Evolutionary conservation across 116 monocot genomes (phyloP).

Genomic region (Dioscorea cayenensis): DNA sequence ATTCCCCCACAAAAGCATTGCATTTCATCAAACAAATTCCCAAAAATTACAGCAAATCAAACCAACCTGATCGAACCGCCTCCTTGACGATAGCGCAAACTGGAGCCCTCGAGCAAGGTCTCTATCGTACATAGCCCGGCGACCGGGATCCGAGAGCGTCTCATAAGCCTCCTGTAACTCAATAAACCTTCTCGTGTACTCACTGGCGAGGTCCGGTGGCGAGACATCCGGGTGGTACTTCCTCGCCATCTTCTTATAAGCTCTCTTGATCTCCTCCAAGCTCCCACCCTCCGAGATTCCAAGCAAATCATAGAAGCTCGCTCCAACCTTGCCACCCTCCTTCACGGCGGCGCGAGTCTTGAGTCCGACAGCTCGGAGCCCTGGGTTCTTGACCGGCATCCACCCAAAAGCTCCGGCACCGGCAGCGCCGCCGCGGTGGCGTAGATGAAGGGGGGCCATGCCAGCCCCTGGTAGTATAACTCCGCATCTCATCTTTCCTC

Average conservation of each 20-base stretch:
- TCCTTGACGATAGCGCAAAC: not conserved
- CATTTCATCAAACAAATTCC: not conserved
- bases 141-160: slow-evolving; percentile 70
- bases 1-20: not conserved
- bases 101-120: slow-evolving; percentile 8
- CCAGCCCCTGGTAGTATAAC: not conserved
- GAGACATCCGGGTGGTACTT: slow-evolving; percentile 79
- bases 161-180: slow-evolving; percentile 86
- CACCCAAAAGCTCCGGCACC: not conserved
- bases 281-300: slow-evolving; percentile 46
- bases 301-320: slow-evolving; percentile 60
- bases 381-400: not conserved
- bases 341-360: not conserved
- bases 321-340: not conserved
- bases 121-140: slow-evolving; percentile 58
- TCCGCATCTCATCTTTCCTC: not conserved
- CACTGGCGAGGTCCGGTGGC: slow-evolving; percentile 58
- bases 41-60: not conserved
- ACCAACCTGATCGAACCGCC: not conserved
- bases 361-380: not conserved
- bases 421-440: not conserved
- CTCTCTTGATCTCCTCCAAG: slow-evolving; percentile 55
- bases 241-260: slow-evolving; percentile 61
- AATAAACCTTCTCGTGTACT: slow-evolving; percentile 70
- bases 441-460: not conserved